Base-by-base conservation (phyloP, 75 land plant genomes). In the Azolla pinnata region DNA sequence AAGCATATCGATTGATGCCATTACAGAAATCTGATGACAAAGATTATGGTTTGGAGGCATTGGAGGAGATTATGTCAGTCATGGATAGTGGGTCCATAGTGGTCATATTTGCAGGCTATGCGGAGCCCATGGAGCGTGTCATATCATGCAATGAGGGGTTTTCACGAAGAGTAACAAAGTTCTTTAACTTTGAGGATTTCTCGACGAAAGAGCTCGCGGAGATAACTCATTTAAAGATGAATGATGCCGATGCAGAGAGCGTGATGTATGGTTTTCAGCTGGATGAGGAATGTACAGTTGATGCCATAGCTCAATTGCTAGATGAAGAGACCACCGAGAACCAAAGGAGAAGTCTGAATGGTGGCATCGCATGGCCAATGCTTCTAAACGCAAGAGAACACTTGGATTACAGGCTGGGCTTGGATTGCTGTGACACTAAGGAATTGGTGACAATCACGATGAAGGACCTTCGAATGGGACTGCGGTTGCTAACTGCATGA, bases 101-200 rank as follows among this genome's bases (percentile, higher is more conserved):
- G 1, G 93, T 92, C 29, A 87, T 92, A 48, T 87, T 92, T 77
- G 97, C 97, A 24, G 97, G 97, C 2, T 92, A 92, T 61, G 66
- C 72, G 27, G 97, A 92, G 57, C 88, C 93, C 32, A 88, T 88
- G 93, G 76, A 84, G 62, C 84, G 87, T 1, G 82, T 88, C 1
- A 81, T 88, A 27, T 57, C 56, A 25, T 67, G 80, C 18, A 88
- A 84, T 58, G 85, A 88, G 60, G 93, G 93, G 19, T 84, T 88
- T 61, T 61, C 69, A 57, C 52, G 93, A 70, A 69, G 93, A 54
- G 88, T 84, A 48, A 88, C 87, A 14, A 85, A 76, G 49, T 81
- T 73, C 55, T 83, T 87, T 60, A 18, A 68, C 63, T 87, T 87
- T 62, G 73, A 69, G 25, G 80, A 87, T 61, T 83, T 87, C 62